Conservation (phyloP, 164 flowering plant species). For the Chimonanthus salicifolius region DNA sequence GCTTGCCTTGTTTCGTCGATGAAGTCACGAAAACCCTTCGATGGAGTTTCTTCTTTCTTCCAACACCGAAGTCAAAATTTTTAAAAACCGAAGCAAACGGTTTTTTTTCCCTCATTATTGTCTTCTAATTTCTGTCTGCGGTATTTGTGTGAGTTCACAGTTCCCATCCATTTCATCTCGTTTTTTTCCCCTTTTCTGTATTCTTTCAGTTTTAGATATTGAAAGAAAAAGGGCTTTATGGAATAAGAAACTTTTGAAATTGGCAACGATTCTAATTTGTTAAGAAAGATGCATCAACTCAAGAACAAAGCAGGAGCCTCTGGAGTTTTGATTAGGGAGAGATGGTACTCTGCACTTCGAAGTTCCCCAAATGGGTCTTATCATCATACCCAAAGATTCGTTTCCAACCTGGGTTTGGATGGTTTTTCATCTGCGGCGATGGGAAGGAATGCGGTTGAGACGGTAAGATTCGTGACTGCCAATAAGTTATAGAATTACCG, state of each 20-base stretch:
- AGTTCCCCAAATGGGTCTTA: neutral
- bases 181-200: no score
- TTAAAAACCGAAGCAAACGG: no score
- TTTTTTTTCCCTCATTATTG: no score
- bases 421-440: neutral
- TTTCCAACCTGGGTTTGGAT: neutral
- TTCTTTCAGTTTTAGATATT: neutral
- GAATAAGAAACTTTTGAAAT: no score
- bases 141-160: no score
- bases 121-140: no score
- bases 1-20: no score
- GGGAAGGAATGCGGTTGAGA: neutral
- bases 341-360: neutral
- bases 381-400: neutral
- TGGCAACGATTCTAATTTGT: no score
- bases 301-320: neutral
- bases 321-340: constrained; percentile 5
- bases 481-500: neutral
- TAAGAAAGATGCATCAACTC: constrained; percentile 7
- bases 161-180: neutral
- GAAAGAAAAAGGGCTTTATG: neutral
- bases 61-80: no score
- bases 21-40: no score
- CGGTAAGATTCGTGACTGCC: neutral
- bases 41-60: no score